A percentile compares a stretch with the other conserved stretches of the same genome.
These are phyloP conservation scores for Jamesozyma rosinii DNA, from an alignment of 805 yeast species.

Conservation along the genomic window DNA sequence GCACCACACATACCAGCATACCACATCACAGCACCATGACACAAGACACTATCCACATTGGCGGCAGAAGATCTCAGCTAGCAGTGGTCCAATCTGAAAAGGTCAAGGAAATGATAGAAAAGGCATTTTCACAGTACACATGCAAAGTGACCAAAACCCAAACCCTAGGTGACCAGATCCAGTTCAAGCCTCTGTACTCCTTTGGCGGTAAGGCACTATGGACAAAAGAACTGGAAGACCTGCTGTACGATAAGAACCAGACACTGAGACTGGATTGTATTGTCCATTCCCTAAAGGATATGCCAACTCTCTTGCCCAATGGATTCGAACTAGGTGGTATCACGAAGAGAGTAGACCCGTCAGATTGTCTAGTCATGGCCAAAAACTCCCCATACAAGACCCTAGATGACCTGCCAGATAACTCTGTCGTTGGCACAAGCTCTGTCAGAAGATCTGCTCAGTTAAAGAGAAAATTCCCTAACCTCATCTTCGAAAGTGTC, in stretches of 20 bases:
- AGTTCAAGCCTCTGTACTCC: slow-evolving; percentile 74
- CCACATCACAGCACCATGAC: slow-evolving; percentile 6
- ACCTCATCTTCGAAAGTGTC: slow-evolving; percentile 68
- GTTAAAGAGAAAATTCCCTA: slow-evolving; percentile 67
- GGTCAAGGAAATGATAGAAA: slow-evolving; percentile 52
- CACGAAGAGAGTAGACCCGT: slow-evolving; percentile 79
- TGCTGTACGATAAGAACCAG: slow-evolving; percentile 54
- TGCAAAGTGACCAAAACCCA: slow-evolving; percentile 72
- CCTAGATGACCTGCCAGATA: slow-evolving; percentile 69
- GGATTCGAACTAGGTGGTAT: slow-evolving; percentile 86
- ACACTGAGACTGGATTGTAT: slow-evolving; percentile 72
- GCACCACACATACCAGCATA: too few relatives aligned
- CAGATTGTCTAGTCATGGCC: slow-evolving; percentile 82
- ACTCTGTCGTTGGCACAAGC: slow-evolving; percentile 87
- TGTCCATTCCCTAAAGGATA: slow-evolving; percentile 88
- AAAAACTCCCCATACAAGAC: slow-evolving; percentile 50
- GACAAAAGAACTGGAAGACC: slow-evolving; percentile 88
- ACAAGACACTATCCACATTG: slow-evolving; percentile 39
- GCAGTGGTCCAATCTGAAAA: slow-evolving; percentile 82
- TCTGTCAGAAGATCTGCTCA: slow-evolving; percentile 92
- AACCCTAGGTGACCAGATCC: slow-evolving; percentile 87
- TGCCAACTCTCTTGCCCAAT: slow-evolving; percentile 84
- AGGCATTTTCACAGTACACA: slow-evolving; percentile 51
- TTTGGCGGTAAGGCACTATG: slow-evolving; percentile 95
- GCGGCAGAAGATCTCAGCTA: slow-evolving; percentile 80